Evolutionary conservation across 2,329 filamentous ascomycete species (phyloP), one percentile per base, ranked within the genome.

Genomic region (Xylariales sp.): DNA sequence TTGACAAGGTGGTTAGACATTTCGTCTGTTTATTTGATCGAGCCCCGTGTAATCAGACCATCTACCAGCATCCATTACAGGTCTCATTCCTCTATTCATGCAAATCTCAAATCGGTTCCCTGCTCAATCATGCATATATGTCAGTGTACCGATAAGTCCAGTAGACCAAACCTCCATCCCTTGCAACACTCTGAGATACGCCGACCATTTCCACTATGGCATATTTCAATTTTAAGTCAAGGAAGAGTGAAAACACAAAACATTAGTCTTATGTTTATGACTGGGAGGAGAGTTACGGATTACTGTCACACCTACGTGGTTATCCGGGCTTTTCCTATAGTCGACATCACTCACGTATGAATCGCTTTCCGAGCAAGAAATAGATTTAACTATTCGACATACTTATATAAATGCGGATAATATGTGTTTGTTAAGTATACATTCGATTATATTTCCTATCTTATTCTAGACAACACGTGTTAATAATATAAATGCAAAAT

Each of bases 111-210:
- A 32, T 46, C 28, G 34, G 28, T 7, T 14, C 28, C 1, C 28
- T 7, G 2, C 32, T 39, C n/a, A 62, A 34, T 36, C 16, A 7
- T 36, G 55, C 30, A 18, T 49, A 23, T 10, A 46, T 36, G 5
- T 41, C 39, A 23, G 5, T 18, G 32, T 39, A 32, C 23, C 23
- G 23, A 23, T 45, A 23, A 10, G 30, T 36, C 12, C 9, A 52
- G 30, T 36, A 63, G 34, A 43, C 52, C 16, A 54, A 46, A 52
- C 23, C 50, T 52, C 61, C 43, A 60, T 49, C 57, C 74, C 74
- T 76, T 76, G 74, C 75, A 75, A 76, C 75, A 76, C 75, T 76
- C 74, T 76, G 75, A 76, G 72, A 73, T 74, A 71, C 61, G 69
- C 71, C 73, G 28, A 39, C 39, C 36, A 69, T 67, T 71, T 71